These are phyloP conservation scores for Calocybe cyanea DNA, from an alignment of 768 basidiomycete species.

Conservation along the genomic window DNA sequence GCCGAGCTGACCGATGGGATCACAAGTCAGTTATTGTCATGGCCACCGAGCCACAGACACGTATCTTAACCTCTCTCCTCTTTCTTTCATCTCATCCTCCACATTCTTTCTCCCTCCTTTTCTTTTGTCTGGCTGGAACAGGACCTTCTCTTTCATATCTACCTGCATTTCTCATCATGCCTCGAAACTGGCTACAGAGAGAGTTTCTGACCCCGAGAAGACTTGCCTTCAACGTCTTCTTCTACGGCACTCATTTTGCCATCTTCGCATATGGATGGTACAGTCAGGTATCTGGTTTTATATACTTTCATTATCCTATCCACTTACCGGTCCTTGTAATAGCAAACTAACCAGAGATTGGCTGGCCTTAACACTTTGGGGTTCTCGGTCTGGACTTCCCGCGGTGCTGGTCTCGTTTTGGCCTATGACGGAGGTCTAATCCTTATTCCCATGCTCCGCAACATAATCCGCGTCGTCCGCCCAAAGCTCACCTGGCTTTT, in stretches of 20 bases:
- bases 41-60: constrained; percentile 19
- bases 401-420: constrained; percentile 88
- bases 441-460: constrained; percentile 85
- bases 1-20: constrained; percentile 26
- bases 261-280: constrained; percentile 89
- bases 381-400: constrained; percentile 87
- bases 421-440: constrained; percentile 86
- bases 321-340: constrained; percentile 1
- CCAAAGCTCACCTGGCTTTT: constrained; percentile 79
- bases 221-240: constrained; percentile 71
- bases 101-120: constrained; percentile 22
- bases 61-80: constrained; percentile 11
- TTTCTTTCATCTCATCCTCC: constrained; percentile 12
- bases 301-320: neutral
- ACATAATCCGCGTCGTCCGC: constrained; percentile 79
- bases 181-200: constrained; percentile 66
- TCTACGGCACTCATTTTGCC: constrained; percentile 72
- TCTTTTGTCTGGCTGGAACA: constrained; percentile 49
- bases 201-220: constrained; percentile 64
- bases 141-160: constrained; percentile 30
- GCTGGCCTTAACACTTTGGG: constrained; percentile 73
- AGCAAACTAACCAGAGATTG: constrained; percentile 62
- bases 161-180: constrained; percentile 56
- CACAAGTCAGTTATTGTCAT: constrained; percentile 24
- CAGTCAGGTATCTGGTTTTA: constrained; percentile 54